Evolutionary conservation across 1,284 basidiomycete species (phyloP).

Genomic region (Cryptococcus wingfieldii): DNA sequence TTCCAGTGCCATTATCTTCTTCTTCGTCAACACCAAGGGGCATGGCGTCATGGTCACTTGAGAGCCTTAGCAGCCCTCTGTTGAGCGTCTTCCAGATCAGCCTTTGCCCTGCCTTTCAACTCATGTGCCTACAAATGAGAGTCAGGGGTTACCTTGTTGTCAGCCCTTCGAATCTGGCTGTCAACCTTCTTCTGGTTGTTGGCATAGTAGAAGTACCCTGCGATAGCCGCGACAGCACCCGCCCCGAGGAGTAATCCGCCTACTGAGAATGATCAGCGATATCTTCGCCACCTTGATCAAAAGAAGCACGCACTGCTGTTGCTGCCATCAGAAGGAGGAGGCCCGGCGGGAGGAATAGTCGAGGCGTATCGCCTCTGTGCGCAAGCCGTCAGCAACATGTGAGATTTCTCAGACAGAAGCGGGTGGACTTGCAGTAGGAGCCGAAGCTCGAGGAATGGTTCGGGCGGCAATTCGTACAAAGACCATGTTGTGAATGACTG

Average conservation of each 20-base stretch:
- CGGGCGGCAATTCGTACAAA: conserved; percentile 10
- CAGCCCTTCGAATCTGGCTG: too few relatives aligned
- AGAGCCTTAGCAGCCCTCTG: conserved; percentile 9
- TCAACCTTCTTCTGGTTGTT: conserved; percentile 13
- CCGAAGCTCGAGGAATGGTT: conserved; percentile 1
- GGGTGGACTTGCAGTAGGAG: background rate
- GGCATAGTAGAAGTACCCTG: conserved; percentile 24
- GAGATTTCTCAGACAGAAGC: background rate
- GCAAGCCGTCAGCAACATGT: background rate
- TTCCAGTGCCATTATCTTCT: too few relatives aligned
- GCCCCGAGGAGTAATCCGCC: conserved; percentile 20
- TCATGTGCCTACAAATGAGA: conserved; percentile 8
- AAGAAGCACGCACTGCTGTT: background rate
- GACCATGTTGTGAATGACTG: conserved; percentile 1
- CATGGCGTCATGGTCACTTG: conserved; percentile 4
- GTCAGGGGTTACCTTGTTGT: conserved; percentile 14
- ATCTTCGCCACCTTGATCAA: background rate
- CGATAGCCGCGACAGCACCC: conserved; percentile 16
- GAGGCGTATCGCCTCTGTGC: conserved; percentile 1
- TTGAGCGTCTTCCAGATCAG: background rate
- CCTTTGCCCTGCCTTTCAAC: conserved; percentile 25
- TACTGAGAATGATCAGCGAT: background rate
- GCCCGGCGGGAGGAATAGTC: conserved; percentile 1
- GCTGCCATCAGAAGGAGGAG: background rate
- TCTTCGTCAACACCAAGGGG: too few relatives aligned